phyloP scores from a whole-genome alignment of 768 basidiomycete genomes.

The Xerocomellus intermedius region DNA sequence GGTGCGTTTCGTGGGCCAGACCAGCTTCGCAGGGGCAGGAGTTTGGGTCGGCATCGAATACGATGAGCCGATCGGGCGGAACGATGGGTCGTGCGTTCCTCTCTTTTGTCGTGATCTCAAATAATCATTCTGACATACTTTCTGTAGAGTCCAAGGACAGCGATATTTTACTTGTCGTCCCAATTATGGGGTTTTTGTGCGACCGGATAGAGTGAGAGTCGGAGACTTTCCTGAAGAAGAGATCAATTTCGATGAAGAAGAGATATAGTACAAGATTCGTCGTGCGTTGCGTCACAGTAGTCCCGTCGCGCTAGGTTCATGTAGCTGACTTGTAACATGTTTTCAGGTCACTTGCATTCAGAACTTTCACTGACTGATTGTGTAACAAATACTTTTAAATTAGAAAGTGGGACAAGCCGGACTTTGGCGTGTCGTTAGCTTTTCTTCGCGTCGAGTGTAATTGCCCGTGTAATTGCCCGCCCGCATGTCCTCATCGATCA shows the following conservation, averaged over 20 bases:
- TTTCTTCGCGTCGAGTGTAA: too few relatives aligned
- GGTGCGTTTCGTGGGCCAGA: constrained; percentile 81
- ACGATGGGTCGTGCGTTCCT: constrained; percentile 83
- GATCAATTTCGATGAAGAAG: constrained; percentile 71
- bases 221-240: constrained; percentile 90
- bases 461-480: too few relatives aligned
- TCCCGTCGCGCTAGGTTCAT: background rate
- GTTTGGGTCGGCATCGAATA: constrained; percentile 93
- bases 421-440: too few relatives aligned
- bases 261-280: constrained; percentile 47
- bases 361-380: background rate
- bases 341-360: background rate
- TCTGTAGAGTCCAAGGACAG: constrained; percentile 71
- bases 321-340: background rate
- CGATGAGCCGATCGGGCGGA: constrained; percentile 95
- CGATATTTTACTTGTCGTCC: constrained; percentile 80
- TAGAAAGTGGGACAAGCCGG: background rate
- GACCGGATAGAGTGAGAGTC: constrained; percentile 73
- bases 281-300: background rate
- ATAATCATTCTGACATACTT: background rate
- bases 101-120: background rate
- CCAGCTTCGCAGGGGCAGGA: constrained; percentile 64
- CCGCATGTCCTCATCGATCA: too few relatives aligned
- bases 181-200: constrained; percentile 83
- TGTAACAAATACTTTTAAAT: background rate